Evolutionary conservation across 2,329 filamentous ascomycete genomes (phyloP).

Genomic region (Nakataea oryzae): DNA sequence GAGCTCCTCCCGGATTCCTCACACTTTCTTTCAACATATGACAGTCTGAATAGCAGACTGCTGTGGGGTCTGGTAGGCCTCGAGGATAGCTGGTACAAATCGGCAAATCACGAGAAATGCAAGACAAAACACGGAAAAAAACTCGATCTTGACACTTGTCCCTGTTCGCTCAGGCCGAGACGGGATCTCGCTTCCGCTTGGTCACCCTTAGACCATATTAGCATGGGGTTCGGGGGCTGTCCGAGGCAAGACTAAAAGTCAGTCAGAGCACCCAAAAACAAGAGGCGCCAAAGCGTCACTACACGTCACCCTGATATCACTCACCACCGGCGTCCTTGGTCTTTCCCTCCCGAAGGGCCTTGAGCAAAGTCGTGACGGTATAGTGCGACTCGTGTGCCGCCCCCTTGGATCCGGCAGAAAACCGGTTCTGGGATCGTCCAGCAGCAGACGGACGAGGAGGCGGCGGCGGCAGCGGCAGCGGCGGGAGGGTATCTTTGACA

Average conservation of each 20-base stretch:
- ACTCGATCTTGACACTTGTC: not conserved
- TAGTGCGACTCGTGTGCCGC: not conserved
- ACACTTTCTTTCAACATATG: not conserved
- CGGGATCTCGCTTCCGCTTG: not conserved
- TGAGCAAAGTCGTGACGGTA: not conserved
- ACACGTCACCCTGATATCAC: not conserved
- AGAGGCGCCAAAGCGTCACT: too few relatives aligned
- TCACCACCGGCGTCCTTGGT: not conserved
- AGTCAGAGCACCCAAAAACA: not conserved
- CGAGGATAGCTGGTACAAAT: not conserved
- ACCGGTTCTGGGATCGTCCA: not conserved
- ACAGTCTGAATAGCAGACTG: not conserved
- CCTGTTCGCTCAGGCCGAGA: not conserved
- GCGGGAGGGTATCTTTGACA: not conserved
- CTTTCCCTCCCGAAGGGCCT: not conserved
- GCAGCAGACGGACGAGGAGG: not conserved
- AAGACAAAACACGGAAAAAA: not conserved
- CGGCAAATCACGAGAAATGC: not conserved
- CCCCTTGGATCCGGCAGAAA: not conserved
- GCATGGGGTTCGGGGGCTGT: too few relatives aligned
- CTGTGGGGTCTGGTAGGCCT: not conserved
- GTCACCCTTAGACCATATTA: not conserved
- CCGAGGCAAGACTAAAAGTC: not conserved
- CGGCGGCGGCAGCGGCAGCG: too few relatives aligned
- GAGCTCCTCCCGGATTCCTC: not conserved